Conservation (phyloP, 2,329 filamentous ascomycete genomes). For the Coleophoma eucalyptorum region DNA sequence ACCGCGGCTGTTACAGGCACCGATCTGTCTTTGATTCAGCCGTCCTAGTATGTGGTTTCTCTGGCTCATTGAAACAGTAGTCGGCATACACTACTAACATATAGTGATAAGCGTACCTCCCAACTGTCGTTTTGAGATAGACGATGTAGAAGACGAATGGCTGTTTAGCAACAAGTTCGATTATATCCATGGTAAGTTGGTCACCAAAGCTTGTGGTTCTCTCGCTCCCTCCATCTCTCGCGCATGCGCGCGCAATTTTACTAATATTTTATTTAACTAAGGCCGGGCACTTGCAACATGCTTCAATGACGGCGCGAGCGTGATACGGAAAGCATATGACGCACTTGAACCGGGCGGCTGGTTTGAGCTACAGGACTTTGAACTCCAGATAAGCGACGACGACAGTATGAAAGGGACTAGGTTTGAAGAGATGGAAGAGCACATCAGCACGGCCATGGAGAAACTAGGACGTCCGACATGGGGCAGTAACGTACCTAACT, state of each 20-base stretch:
- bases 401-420: background rate
- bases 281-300: background rate
- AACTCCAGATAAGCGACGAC: background rate
- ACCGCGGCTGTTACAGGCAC: conserved; percentile 54
- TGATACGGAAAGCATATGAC: conserved; percentile 2
- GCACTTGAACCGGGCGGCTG: conserved; percentile 18
- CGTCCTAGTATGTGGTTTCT: conserved; percentile 36
- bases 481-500: conserved; percentile 21
- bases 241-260: no score
- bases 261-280: no score
- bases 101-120: conserved; percentile 28
- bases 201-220: no score
- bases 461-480: background rate
- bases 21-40: conserved; percentile 58
- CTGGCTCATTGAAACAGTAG: no score
- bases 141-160: conserved; percentile 47
- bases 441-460: background rate
- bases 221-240: no score
- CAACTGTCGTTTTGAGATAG: conserved; percentile 45
- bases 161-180: conserved; percentile 41
- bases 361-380: conserved; percentile 24
- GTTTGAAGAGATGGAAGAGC: background rate
- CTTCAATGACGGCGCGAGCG: conserved; percentile 1
- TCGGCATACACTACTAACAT: no score
- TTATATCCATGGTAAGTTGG: conserved; percentile 41